Evolutionary conservation across 257 asterid species (phyloP).

Genomic region (Jacaranda mimosifolia): DNA sequence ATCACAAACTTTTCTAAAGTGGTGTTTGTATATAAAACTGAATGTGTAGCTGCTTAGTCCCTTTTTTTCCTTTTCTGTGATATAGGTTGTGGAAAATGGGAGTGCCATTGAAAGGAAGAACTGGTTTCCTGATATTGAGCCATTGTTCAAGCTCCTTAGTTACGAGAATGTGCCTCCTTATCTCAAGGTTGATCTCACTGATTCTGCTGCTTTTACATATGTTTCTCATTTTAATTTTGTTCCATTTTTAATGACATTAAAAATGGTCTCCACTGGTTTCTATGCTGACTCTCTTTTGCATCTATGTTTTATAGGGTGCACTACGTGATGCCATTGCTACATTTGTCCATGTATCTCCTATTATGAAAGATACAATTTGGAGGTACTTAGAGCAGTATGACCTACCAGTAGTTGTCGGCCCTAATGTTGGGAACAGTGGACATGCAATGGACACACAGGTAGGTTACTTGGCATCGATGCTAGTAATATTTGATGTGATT

Average conservation of each 20-base stretch:
- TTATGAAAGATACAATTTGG: constrained; percentile 88
- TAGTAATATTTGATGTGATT: constrained; percentile 22
- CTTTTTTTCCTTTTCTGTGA: constrained; percentile 29
- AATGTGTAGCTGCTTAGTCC: constrained; percentile 6
- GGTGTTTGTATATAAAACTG: constrained; percentile 13
- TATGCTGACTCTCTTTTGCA: constrained; percentile 34
- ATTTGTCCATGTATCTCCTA: constrained; percentile 83
- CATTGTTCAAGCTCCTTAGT: constrained; percentile 94
- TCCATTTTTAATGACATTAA: constrained; percentile 20
- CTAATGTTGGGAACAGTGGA: constrained; percentile 61
- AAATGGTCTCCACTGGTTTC: constrained; percentile 24
- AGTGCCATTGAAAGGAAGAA: constrained; percentile 80
- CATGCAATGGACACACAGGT: constrained; percentile 84
- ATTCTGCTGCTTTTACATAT: constrained; percentile 25
- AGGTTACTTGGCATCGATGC: constrained; percentile 26
- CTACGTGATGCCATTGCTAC: constrained; percentile 82
- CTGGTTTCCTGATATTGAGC: constrained; percentile 97
- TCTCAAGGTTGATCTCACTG: constrained; percentile 76
- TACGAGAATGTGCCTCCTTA: constrained; percentile 98
- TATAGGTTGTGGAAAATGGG: constrained; percentile 88
- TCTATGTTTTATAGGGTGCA: constrained; percentile 71
- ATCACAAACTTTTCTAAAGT: neutral
- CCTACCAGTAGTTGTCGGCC: constrained; percentile 91
- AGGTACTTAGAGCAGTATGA: constrained; percentile 94
- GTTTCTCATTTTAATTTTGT: constrained; percentile 25